These are phyloP conservation scores for Guyanaporus albipodus DNA, from an alignment of 768 basidiomycete genomes.

Conservation along the genomic window DNA sequence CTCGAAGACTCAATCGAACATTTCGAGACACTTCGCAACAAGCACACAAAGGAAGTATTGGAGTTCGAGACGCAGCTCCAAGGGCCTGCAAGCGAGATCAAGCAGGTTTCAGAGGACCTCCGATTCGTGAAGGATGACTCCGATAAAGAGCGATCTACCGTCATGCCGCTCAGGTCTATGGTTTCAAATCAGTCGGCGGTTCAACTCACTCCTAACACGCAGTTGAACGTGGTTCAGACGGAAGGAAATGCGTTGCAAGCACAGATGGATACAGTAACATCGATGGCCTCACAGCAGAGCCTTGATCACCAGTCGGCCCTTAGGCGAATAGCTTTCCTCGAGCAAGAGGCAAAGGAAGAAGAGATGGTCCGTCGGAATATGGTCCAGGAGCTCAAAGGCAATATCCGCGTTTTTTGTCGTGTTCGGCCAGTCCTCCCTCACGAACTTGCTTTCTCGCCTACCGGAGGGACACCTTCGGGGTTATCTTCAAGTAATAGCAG, in stretches of 20 bases:
- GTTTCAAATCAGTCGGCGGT: constrained; percentile 65
- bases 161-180: constrained; percentile 61
- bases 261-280: constrained; percentile 54
- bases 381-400: constrained; percentile 92
- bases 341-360: constrained; percentile 66
- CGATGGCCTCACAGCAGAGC: constrained; percentile 50
- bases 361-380: constrained; percentile 81
- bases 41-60: constrained; percentile 62
- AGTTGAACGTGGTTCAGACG: constrained; percentile 53
- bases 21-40: constrained; percentile 57
- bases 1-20: constrained; percentile 64
- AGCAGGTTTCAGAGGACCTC: constrained; percentile 69
- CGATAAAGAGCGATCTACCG: constrained; percentile 58
- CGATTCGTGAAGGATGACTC: constrained; percentile 56
- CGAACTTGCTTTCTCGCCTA: constrained; percentile 38
- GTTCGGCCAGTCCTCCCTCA: constrained; percentile 70
- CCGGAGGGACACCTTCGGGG: constrained; percentile 18
- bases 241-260: constrained; percentile 54
- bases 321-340: constrained; percentile 55
- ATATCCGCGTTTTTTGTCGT: constrained; percentile 91
- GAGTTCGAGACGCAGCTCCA: constrained; percentile 69
- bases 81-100: constrained; percentile 63
- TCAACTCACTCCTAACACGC: constrained; percentile 59
- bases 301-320: constrained; percentile 55
- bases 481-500: constrained; percentile 28